Conservation (phyloP, 257 asterid species). For the Scutellaria minor region DNA sequence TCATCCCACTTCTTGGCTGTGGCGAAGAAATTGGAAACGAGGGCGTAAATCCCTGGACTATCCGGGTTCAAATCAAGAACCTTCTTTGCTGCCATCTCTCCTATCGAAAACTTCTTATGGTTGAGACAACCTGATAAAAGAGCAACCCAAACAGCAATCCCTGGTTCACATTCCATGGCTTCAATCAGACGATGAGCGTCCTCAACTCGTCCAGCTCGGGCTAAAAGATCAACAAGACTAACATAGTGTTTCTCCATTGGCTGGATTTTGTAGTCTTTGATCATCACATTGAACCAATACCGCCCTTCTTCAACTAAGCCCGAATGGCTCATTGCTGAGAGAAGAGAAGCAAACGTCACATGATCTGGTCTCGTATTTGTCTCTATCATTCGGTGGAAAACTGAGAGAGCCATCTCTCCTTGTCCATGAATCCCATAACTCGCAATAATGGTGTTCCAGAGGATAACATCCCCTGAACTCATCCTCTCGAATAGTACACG, state of each 20-base stretch:
- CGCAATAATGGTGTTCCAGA: conserved; percentile 77
- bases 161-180: conserved; percentile 54
- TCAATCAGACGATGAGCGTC: conserved; percentile 61
- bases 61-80: conserved; percentile 65
- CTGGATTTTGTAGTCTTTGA: conserved; percentile 55
- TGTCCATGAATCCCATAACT: conserved; percentile 79
- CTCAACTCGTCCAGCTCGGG: conserved; percentile 77
- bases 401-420: conserved; percentile 63
- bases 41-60: conserved; percentile 59
- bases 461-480: conserved; percentile 52
- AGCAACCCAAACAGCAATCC: conserved; percentile 80
- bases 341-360: conserved; percentile 84
- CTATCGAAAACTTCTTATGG: conserved; percentile 57
- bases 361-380: conserved; percentile 58
- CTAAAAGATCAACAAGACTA: conserved; percentile 77
- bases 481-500: conserved; percentile 49
- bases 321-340: conserved; percentile 80
- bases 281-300: conserved; percentile 66
- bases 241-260: conserved; percentile 83
- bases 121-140: conserved; percentile 81
- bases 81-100: conserved; percentile 70
- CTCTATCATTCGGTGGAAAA: conserved; percentile 59
- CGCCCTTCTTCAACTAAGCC: conserved; percentile 75
- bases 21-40: conserved; percentile 76
- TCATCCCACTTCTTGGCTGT: conserved; percentile 74